These are phyloP conservation scores for Alternaria novae-zelandiae DNA, from an alignment of 2,329 filamentous ascomycete genomes.

Conservation along the genomic window DNA sequence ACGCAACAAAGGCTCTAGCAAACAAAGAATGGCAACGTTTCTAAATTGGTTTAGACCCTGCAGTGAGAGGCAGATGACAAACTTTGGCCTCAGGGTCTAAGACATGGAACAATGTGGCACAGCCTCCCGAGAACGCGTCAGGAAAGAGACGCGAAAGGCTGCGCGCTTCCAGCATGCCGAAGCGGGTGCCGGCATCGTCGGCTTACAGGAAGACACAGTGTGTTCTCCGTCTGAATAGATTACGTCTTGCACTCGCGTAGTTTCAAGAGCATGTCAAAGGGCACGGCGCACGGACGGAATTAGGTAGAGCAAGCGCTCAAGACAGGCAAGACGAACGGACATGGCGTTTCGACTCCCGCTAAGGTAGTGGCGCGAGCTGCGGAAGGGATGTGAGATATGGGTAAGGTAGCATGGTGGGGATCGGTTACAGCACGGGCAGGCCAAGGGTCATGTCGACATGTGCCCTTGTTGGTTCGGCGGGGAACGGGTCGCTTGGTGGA, in stretches of 20 bases:
- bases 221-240: background rate
- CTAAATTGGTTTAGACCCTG: slow-evolving; percentile 35
- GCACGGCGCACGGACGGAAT: slow-evolving; percentile 7
- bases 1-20: slow-evolving; percentile 5
- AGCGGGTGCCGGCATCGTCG: background rate
- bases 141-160: slow-evolving; percentile 12
- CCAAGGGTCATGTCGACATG: slow-evolving; percentile 24
- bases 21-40: slow-evolving; percentile 17
- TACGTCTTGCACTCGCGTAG: slow-evolving; percentile 1
- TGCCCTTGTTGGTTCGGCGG: slow-evolving; percentile 39
- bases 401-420: slow-evolving; percentile 43
- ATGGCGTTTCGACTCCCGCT: slow-evolving; percentile 43
- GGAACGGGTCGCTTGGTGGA: slow-evolving; percentile 44
- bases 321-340: slow-evolving; percentile 28
- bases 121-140: slow-evolving; percentile 35
- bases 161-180: slow-evolving; percentile 4
- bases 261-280: slow-evolving; percentile 10
- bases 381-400: slow-evolving; percentile 46
- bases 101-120: slow-evolving; percentile 41
- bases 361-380: slow-evolving; percentile 40
- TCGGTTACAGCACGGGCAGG: slow-evolving; percentile 41
- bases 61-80: slow-evolving; percentile 43
- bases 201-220: background rate
- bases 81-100: slow-evolving; percentile 36
- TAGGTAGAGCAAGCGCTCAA: slow-evolving; percentile 9